Percentiles rank a stretch among this genome's conserved stretches.
Evolutionary conservation across 1,284 basidiomycete genomes (phyloP).

Genomic region (Hortiboletus rubellus): DNA sequence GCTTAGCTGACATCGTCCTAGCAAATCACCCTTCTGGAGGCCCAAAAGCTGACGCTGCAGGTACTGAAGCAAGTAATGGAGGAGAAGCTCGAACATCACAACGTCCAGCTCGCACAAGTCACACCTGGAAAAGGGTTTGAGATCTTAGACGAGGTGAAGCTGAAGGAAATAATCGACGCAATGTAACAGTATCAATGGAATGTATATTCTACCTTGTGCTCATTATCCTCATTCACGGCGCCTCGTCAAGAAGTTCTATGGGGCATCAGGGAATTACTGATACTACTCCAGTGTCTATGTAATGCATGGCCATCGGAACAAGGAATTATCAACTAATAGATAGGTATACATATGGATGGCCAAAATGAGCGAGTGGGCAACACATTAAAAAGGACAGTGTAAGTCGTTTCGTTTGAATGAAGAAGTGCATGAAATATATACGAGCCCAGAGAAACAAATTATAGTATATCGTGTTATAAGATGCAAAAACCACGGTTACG

Average conservation of each 20-base stretch:
- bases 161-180: conserved; percentile 80
- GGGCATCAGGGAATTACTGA: not conserved
- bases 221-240: not conserved
- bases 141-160: conserved; percentile 74
- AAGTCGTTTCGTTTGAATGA: conserved; percentile 7
- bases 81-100: conserved; percentile 66
- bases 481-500: conserved; percentile 14
- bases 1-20: conserved; percentile 35
- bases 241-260: not conserved
- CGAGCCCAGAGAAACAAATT: conserved; percentile 12
- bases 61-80: conserved; percentile 99
- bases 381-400: conserved; percentile 14
- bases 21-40: conserved; percentile 93
- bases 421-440: conserved; percentile 19
- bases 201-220: conserved; percentile 5
- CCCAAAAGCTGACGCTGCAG: conserved; percentile 82
- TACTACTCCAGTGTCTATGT: conserved; percentile 4
- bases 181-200: conserved; percentile 50
- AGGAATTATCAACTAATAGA: conserved; percentile 21
- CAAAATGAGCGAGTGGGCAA: not conserved
- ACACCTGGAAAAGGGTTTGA: conserved; percentile 77
- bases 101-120: conserved; percentile 96
- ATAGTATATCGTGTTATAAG: conserved; percentile 22
- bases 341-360: conserved; percentile 24
- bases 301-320: conserved; percentile 4